These are phyloP conservation scores for Leersia perrieri DNA, from an alignment of 176 grass and related monocot species.

Conservation along the genomic window DNA sequence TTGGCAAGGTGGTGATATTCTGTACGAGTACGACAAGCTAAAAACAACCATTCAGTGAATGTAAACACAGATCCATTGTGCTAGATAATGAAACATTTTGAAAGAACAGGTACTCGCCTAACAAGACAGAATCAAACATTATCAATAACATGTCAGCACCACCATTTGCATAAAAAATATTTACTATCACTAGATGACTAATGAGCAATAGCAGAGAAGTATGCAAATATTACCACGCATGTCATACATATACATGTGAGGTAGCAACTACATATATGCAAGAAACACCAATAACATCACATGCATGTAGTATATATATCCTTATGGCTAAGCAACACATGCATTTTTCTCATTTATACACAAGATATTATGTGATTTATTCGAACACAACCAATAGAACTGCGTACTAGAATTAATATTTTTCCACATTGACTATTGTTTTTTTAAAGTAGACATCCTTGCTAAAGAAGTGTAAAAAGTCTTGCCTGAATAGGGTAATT, in stretches of 20 bases:
- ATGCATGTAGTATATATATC: too few relatives aligned
- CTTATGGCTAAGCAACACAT: neutral
- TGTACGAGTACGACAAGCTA: neutral
- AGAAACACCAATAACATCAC: neutral
- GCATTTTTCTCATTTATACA: neutral
- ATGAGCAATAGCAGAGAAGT: neutral
- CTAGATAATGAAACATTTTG: too few relatives aligned
- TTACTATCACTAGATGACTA: too few relatives aligned
- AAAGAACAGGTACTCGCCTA: neutral
- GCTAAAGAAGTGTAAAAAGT: neutral
- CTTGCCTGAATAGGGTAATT: neutral
- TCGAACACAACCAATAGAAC: neutral
- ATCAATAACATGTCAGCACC: neutral
- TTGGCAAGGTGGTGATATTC: neutral
- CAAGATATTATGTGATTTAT: neutral
- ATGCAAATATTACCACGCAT: neutral
- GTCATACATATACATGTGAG: neutral
- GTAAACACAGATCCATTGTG: too few relatives aligned
- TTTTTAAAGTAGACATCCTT: neutral
- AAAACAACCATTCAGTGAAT: neutral
- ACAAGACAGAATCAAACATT: neutral
- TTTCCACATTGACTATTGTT: neutral
- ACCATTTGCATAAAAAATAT: neutral
- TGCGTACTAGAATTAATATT: neutral
- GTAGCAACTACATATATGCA: neutral